Evolutionary conservation across 768 basidiomycete species (phyloP).

Genomic region (Suillus lakei): DNA sequence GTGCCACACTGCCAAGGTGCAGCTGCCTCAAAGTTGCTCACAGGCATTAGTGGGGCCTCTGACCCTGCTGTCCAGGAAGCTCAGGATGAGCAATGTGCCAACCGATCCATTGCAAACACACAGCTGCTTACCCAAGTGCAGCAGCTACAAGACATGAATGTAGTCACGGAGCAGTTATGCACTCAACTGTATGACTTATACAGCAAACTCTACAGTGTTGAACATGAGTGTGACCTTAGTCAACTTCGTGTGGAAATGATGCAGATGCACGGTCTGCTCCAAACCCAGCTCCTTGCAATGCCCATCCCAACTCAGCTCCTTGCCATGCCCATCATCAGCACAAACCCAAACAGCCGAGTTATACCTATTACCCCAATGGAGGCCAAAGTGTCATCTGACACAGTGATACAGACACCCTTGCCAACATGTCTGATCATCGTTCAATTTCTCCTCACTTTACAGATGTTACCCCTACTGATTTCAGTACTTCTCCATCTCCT

Average conservation of each 20-base stretch:
- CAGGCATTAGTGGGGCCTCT: conserved; percentile 22
- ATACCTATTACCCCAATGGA: background rate
- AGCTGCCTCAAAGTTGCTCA: conserved; percentile 25
- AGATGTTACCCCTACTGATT: too few species aligned
- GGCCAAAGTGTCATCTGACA: background rate
- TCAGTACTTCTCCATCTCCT: background rate
- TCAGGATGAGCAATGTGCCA: conserved; percentile 28
- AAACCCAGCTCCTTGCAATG: background rate
- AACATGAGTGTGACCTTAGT: conserved; percentile 18
- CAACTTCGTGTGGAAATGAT: conserved; percentile 21
- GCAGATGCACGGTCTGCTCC: background rate
- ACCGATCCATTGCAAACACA: conserved; percentile 25
- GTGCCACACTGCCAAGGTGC: conserved; percentile 11
- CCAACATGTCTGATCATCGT: background rate
- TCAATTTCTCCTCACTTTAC: background rate
- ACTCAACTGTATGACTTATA: conserved; percentile 13
- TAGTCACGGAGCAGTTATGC: conserved; percentile 23
- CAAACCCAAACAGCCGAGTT: background rate
- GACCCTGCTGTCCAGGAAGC: conserved; percentile 28
- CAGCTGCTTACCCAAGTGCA: conserved; percentile 29
- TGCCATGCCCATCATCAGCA: too few species aligned
- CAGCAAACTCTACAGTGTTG: background rate
- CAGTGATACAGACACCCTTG: background rate
- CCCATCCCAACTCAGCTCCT: background rate
- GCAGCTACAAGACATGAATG: conserved; percentile 33